These are phyloP conservation scores for Clonostachys sp. DNA, from an alignment of 2,329 filamentous ascomycete genomes.

Conservation along the genomic window DNA sequence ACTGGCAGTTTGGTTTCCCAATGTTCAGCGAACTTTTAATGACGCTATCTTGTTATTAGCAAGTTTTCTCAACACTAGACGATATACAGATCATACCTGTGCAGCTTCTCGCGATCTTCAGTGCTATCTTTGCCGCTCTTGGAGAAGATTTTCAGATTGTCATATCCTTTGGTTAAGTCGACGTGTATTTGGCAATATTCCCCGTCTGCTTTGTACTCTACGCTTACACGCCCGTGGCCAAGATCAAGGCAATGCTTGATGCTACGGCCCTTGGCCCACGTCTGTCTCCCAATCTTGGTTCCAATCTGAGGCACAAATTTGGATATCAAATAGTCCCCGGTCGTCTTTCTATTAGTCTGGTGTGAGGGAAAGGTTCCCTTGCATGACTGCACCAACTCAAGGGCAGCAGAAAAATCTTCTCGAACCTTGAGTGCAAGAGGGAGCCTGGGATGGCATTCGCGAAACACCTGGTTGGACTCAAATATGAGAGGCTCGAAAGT, in stretches of 20 bases:
- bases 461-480: conserved; percentile 49
- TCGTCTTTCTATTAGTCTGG: background rate
- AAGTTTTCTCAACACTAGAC: background rate
- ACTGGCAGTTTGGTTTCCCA: conserved; percentile 48
- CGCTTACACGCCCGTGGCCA: conserved; percentile 57
- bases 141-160: conserved; percentile 74
- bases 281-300: conserved; percentile 59
- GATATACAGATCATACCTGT: conserved; percentile 32
- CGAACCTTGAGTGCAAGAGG: conserved; percentile 67
- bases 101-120: conserved; percentile 57
- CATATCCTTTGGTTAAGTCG: conserved; percentile 50
- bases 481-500: conserved; percentile 64
- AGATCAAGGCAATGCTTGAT: conserved; percentile 73
- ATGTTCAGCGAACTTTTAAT: conserved; percentile 64
- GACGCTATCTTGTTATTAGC: conserved; percentile 26
- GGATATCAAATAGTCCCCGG: conserved; percentile 28
- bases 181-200: conserved; percentile 90
- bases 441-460: conserved; percentile 63
- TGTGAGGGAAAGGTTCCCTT: conserved; percentile 6
- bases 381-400: conserved; percentile 41
- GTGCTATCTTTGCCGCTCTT: conserved; percentile 93
- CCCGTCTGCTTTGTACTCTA: conserved; percentile 81
- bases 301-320: conserved; percentile 41
- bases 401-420: conserved; percentile 59
- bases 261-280: conserved; percentile 62